Evolutionary conservation across 106 monocot species (phyloP), one percentile per base, ranked within the genome.

Genomic region (Chionographis japonica): DNA sequence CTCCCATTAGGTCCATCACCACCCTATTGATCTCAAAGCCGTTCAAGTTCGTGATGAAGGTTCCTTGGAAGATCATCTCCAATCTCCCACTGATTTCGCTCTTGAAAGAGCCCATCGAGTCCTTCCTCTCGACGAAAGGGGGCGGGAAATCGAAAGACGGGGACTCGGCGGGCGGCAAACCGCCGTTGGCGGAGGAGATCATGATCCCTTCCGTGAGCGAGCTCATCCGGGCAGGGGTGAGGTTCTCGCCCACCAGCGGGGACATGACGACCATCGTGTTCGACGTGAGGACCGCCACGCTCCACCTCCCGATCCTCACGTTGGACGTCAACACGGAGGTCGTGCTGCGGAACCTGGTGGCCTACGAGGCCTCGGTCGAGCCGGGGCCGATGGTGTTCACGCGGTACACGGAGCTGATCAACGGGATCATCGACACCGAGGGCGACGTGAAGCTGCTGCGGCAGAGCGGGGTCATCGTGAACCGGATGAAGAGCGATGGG

Each of bases 391-490:
- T 80, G 40, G 67, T 84, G 3, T 53, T 88, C 16, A 74, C 81
- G 5, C 58, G 88, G 18, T 88, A 88, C 72, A 81, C 81, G 5
- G 88, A 88, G 69, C 65, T 88, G 66, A 88, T 88, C 75, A 88
- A 88, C 62, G 88, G 88, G 9, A 88, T 88, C 68, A 73, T 85
- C 61, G 84, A 88, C 78, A 81, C 81, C 0, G 72, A 62, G 14
- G 66, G 79, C 16, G 88, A 88, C 56, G 81, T 88, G 39, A 63
- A 58, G 75, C 57, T 84, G 13, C 69, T 88, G 38, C 65, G 78
- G 66, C 40, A 67, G 10, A 57, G 69, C 8, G 79, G 72, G 19
- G 56, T 88, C 2, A 58, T 88, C 8, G 2, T 66, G 20, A 88
- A 88, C 69, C 56, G 42, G 14, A 73, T 88, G 84, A 84, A 84